Evolutionary conservation across 2,329 filamentous ascomycete genomes (phyloP), one percentile per base, ranked within the genome.

Genomic region (Verticillium longisporum): DNA sequence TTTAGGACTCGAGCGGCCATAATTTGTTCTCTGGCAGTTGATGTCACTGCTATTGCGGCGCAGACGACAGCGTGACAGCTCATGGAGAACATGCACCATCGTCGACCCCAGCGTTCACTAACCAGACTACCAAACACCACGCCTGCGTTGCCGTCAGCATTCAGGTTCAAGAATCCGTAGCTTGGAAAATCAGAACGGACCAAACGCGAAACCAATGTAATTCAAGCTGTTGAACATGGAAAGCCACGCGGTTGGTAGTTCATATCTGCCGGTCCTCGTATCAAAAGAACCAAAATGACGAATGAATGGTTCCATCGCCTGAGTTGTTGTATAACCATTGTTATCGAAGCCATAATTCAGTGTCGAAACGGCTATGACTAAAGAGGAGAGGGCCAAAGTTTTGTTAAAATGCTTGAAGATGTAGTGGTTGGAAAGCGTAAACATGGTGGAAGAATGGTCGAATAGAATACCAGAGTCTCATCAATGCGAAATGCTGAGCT

Each of bases 311-410:
- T 69, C 64, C 75, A 77, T 77, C 2, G 74, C 71, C 64, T 76
- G 74, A 0, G 68, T 72, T 0, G 69, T 72, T 0, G 72, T 68
- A 56, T 74, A 74, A 0, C 68, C 75, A 55, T 74, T 70, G 53
- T 76, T 74, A 59, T 77, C 74, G 26, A 77, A 75, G 37, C 74
- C 74, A 70, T 75, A 77, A 60, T 76, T 77, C 60, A 76, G 71
- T 0, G 69, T 69, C 0, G 72, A 75, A 4, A 77, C 62, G 13
- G 73, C 74, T 38, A 77, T 73, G 33, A 76, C 60, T 0, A 63
- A 45, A 18, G 63, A 62, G 2, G 68, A 65, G 0, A 67, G 59
- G 1, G 61, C 59, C 10, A 71, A 63, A 1, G 60, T 50, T 9
- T 21, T 36, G 31, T 71, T 71, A 56, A 71, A 70, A 60, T 59